These are phyloP conservation scores for Hypomontagnella submonticulosa DNA, from an alignment of 495 filamentous ascomycete genomes.

Conservation along the genomic window DNA sequence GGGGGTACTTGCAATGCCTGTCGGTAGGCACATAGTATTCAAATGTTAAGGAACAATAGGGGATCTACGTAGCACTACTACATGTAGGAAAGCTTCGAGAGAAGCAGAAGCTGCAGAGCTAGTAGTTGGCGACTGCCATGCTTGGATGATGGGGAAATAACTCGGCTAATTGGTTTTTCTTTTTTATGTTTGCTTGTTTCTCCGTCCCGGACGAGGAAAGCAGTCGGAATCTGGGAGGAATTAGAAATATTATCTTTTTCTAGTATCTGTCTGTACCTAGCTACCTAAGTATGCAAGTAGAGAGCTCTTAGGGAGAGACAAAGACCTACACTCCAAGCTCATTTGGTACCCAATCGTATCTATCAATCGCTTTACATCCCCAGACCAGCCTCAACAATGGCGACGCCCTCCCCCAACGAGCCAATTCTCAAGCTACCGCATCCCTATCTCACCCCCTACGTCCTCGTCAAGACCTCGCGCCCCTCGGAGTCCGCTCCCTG, in stretches of 20 bases:
- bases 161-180: slow-evolving; percentile 13
- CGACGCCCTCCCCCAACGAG: slow-evolving; percentile 48
- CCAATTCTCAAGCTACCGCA: slow-evolving; percentile 59
- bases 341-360: slow-evolving; percentile 20
- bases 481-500: slow-evolving; percentile 37
- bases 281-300: neutral
- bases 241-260: slow-evolving; percentile 23
- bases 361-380: slow-evolving; percentile 6
- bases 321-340: slow-evolving; percentile 10
- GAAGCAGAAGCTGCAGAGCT: slow-evolving; percentile 7
- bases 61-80: neutral
- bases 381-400: slow-evolving; percentile 31
- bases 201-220: neutral
- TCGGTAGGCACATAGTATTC: too few species aligned
- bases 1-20: slow-evolving; percentile 12
- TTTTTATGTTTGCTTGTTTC: neutral
- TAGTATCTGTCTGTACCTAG: neutral
- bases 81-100: neutral
- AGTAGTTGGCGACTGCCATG: neutral
- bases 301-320: slow-evolving; percentile 15
- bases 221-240: slow-evolving; percentile 1
- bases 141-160: slow-evolving; percentile 22
- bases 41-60: slow-evolving; percentile 5
- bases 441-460: slow-evolving; percentile 58
- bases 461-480: slow-evolving; percentile 48